Base-by-base conservation (phyloP, 2,329 filamentous ascomycete species). In the Beauveria bassiana region DNA sequence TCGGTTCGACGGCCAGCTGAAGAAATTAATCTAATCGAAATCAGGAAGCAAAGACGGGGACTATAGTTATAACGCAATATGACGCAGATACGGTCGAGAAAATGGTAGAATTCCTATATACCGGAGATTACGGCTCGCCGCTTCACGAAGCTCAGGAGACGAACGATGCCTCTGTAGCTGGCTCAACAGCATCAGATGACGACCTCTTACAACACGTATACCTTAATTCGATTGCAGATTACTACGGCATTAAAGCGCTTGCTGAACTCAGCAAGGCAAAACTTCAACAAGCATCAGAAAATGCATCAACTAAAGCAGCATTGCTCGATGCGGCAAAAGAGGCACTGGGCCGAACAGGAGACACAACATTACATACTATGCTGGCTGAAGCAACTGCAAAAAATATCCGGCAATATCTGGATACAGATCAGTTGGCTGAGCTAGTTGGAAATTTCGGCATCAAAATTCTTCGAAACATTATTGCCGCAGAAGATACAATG, bases 41-140 rank as follows among this genome's bases (percentile, higher is more conserved):
- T 47, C 8, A 68, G 66, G 64, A 68, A 47, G 55, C 64, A 5
- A 31, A 58, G 34, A 65, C 47, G 6, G 64, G 57, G 3, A 49
- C 63, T 20, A 59, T 68, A 16, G 38, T 53, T 14, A 64, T 69
- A 49, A 52, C 62, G 7, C 18, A n/a, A 3, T 69, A 66, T 38
- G 46, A 66, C 12, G 14, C 57, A 7, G 57, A 63, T 7, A 65
- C 63, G 0, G 66, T 69, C 6, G 62, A 63, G 46, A 60, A 61
- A 31, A 64, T 68, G 62, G 52, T 69, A 3, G 53, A 68, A 8
- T 69, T 65, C 22, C 40, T 68, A 10, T 69, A 69, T 31, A 63
- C 50, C 4, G 64, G 62, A n/a, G 62, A 67, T 10, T 69, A 69
- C 42, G 54, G 54, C n/a, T 42, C 28, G 40, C 55, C 22, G 6